Base-by-base conservation (phyloP, 2,329 filamentous ascomycete species). In the Trichoderma sp. region DNA sequence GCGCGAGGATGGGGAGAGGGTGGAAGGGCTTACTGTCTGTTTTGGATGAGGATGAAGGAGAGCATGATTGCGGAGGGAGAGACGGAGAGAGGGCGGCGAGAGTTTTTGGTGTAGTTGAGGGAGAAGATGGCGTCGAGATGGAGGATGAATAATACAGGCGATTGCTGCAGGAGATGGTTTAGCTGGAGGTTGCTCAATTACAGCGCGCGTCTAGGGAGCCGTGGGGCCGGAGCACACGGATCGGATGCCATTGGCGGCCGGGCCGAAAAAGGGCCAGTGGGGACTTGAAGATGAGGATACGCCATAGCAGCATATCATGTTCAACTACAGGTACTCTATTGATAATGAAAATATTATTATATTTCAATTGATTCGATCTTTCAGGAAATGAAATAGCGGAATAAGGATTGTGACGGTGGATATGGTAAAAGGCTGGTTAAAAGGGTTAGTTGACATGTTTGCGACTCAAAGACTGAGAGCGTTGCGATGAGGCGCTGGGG, bases 31-130 rank as follows among this genome's bases (percentile, higher is more conserved):
- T 81, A 95, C 92, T 97, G 93, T 74, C 93, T 89, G 79, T 96
- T 96, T 78, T 96, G 93, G 68, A 96, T 94, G 72, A 96, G 84
- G 73, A 96, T 95, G 77, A 96, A 96, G 66, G 93, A 96, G 75
- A 96, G 88, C 79, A 96, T 86, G 64, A 65, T 73, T 27, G 29
- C 29, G 13, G 53, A 29, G n/a, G 29, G 13, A 21, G 14, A 37
- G 59, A 7, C 8, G n/a, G 52, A 37, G 60, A 49, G 33, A 13
- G n/a, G n/a, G 35, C 24, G 49, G 10, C 29, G 63, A 49, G 47
- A 43, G 37, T 58, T 40, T 52, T n/a, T 57, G 61, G 55, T 68
- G 47, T 21, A 21, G 43, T 47, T 47, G 43, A 47, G 43, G 47
- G 35, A 24, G 58, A 13, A 10, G 47, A 24, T 13, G 43, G 10